phyloP scores from a whole-genome alignment of 176 grass and related monocot genomes.

The Coix lacrymajobi region DNA sequence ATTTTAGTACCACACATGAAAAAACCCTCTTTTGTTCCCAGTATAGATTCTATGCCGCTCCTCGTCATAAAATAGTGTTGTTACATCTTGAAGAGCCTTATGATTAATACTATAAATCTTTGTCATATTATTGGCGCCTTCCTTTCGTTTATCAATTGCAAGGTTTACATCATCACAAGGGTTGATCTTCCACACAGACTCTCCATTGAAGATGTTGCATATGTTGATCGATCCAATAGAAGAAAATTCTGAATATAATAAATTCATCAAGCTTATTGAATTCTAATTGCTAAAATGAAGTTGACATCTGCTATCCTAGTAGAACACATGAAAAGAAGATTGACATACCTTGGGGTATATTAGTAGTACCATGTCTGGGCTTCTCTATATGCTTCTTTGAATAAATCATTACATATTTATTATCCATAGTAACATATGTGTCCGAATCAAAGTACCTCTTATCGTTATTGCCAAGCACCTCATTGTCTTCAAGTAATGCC shows the following conservation, averaged over 20 bases:
- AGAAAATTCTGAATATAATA: not conserved
- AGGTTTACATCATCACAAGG: not conserved
- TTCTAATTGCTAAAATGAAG: not conserved
- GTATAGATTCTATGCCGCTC: not conserved
- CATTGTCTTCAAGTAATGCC: not conserved
- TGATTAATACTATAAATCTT: too few relatives aligned
- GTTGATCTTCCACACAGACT: not conserved
- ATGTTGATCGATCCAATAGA: not conserved
- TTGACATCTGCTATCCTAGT: not conserved
- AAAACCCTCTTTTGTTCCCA: not conserved
- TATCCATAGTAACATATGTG: not conserved
- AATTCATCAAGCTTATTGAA: not conserved
- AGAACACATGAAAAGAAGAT: not conserved
- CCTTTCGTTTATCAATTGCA: not conserved
- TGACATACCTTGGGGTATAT: not conserved
- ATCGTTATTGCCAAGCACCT: not conserved
- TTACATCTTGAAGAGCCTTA: not conserved
- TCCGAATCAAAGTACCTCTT: too few relatives aligned
- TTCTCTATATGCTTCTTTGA: not conserved
- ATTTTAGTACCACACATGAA: not conserved
- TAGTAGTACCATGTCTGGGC: too few relatives aligned
- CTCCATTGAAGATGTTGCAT: not conserved
- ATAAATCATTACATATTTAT: not conserved
- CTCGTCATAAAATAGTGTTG: not conserved
- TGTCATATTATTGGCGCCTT: too few relatives aligned